These are phyloP conservation scores for Melampsora larici-populina DNA, from an alignment of 1,284 basidiomycete species.

Conservation along the genomic window DNA sequence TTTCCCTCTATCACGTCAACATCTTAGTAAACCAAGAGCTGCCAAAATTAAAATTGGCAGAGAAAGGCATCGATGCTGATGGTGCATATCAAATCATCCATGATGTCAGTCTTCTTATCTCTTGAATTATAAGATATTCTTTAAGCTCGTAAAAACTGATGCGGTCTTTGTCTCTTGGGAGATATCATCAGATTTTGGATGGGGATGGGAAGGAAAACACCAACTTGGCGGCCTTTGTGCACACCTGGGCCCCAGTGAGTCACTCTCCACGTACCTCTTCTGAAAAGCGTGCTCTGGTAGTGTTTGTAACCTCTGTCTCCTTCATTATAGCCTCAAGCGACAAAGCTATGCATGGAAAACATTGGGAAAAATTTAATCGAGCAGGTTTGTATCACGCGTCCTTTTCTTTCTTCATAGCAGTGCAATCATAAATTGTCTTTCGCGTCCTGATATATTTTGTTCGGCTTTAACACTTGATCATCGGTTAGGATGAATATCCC, in stretches of 20 bases:
- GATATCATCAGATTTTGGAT: conserved; percentile 60
- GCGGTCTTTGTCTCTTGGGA: too few species aligned
- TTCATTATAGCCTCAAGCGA: conserved; percentile 57
- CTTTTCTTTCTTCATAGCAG: too few species aligned
- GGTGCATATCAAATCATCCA: conserved; percentile 68
- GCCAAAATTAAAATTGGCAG: conserved; percentile 56
- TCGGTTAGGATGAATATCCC: conserved; percentile 18
- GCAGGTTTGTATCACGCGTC: conserved; percentile 79
- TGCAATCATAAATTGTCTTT: too few species aligned
- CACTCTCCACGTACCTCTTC: neutral
- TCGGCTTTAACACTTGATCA: too few species aligned
- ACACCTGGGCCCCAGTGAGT: conserved; percentile 61
- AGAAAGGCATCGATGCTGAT: conserved; percentile 54
- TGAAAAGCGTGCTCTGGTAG: too few species aligned
- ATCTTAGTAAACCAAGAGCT: conserved; percentile 49
- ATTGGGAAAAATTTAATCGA: conserved; percentile 73
- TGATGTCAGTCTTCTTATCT: conserved; percentile 56
- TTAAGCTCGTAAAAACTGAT: too few species aligned
- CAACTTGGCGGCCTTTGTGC: conserved; percentile 68
- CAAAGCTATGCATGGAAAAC: conserved; percentile 75
- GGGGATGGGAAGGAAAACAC: conserved; percentile 74
- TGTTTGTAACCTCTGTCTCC: too few species aligned
- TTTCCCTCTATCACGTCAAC: too few species aligned
- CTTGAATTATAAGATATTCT: neutral
- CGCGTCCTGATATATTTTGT: too few species aligned